Base-by-base conservation (phyloP, 208 protist species). In the Angomonas deanei region DNA sequence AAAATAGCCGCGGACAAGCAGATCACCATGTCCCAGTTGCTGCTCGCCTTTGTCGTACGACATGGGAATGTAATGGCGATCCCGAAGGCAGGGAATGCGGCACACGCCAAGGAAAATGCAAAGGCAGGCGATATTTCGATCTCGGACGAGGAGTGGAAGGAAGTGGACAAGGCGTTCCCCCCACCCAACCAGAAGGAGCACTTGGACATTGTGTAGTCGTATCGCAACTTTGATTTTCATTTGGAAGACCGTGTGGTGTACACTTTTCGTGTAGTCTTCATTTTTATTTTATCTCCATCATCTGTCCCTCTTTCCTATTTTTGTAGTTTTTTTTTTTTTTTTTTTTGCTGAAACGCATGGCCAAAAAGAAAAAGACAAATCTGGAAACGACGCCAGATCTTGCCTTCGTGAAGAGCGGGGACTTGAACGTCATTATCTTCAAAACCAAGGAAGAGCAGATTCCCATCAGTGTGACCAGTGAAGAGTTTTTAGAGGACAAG, bases 341-440 rank as follows among this genome's bases (percentile, higher is more conserved):
- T 30, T 34, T 39, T 39, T 39, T 50, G 15, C 23, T n/a, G 28
- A 11, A 24, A n/a, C 19, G 31, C 21, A 85, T 84, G 82, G 75
- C 72, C 39, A 88, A 81, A 32, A 50, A 64, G 19, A 70, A 72
- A 39, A 70, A 58, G 4, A 75, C 42, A n/a, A 57, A 48, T 26
- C 39, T 86, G 19, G 76, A 87, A 56, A 79, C 82, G 55, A 66
- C 78, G 57, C 75, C 78, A 6, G 77, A 92, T 26, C 59, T 92
- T 3, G 30, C 60, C 27, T 89, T 89, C 56, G 69, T 92, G 27
- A 73, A 76, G 52, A 72, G 73, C 24, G 82, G 86, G 19, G 48
- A 70, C 24, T 70, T 92, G 34, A 92, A 89, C 72, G 78, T 82
- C 66, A 63, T 92, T 27, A 34, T 87, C 52, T 55, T 79, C 68